phyloP scores from a whole-genome alignment of 768 basidiomycete species.

The Podaxis sp. region DNA sequence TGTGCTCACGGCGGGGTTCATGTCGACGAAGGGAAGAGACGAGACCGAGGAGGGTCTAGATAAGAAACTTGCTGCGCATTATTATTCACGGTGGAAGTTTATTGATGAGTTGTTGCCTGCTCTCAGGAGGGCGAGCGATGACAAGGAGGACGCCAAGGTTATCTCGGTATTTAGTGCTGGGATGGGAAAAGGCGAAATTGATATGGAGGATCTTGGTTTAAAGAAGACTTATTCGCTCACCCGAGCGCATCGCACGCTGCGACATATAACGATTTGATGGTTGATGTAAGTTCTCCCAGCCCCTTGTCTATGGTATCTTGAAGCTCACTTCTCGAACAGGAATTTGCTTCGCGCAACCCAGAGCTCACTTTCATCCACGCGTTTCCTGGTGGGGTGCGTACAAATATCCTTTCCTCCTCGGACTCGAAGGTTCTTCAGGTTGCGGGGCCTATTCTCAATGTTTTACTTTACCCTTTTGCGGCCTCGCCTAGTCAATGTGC shows the following conservation, averaged over 20 bases:
- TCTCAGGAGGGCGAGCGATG: constrained; percentile 39
- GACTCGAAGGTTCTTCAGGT: constrained; percentile 26
- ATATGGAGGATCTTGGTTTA: constrained; percentile 46
- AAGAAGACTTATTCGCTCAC: constrained; percentile 38
- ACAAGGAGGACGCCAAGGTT: constrained; percentile 49
- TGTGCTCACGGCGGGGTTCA: constrained; percentile 42
- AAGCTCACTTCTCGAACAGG: constrained; percentile 23
- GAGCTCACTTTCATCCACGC: constrained; percentile 38
- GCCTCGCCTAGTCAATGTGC: constrained; percentile 29
- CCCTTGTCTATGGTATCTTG: not conserved
- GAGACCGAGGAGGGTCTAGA: constrained; percentile 35
- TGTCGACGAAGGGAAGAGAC: constrained; percentile 37
- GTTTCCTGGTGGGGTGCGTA: constrained; percentile 39
- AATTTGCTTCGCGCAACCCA: constrained; percentile 35
- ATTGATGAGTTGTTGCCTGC: constrained; percentile 43
- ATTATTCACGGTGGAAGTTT: constrained; percentile 54
- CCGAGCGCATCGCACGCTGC: constrained; percentile 27
- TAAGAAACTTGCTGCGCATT: constrained; percentile 39
- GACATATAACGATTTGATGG: constrained; percentile 50
- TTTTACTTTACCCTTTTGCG: constrained; percentile 26
- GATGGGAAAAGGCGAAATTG: constrained; percentile 29
- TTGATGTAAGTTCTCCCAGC: constrained; percentile 34
- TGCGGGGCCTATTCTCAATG: constrained; percentile 19
- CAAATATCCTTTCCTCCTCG: constrained; percentile 26
- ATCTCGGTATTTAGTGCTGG: constrained; percentile 41